Conservation (phyloP, 192 early-diverging fungal genomes). For the Mortierella alpina region DNA sequence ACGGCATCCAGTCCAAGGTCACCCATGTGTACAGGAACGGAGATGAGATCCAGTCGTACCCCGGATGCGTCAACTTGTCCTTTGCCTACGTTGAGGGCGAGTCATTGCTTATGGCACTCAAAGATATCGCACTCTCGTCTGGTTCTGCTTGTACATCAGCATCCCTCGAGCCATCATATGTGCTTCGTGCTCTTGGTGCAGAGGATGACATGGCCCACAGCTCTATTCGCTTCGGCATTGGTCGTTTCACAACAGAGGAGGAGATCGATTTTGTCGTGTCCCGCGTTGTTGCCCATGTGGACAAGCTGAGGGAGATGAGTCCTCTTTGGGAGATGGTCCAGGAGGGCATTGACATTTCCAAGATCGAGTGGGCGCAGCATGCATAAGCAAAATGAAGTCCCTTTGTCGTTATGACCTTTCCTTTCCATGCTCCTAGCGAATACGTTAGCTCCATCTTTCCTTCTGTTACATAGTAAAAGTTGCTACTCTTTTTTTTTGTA, state of each 20-base stretch:
- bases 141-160: slow-evolving; percentile 97
- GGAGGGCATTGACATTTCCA: slow-evolving; percentile 52
- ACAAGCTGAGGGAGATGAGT: slow-evolving; percentile 92
- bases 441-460: too few relatives aligned
- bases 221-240: slow-evolving; percentile 95
- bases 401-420: not conserved
- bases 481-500: too few relatives aligned
- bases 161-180: slow-evolving; percentile 95
- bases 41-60: slow-evolving; percentile 80
- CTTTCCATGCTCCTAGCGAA: too few relatives aligned
- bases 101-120: slow-evolving; percentile 96
- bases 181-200: slow-evolving; percentile 95
- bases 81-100: slow-evolving; percentile 98
- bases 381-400: slow-evolving; percentile 23
- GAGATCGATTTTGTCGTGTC: slow-evolving; percentile 93
- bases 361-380: slow-evolving; percentile 54
- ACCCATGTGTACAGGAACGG: slow-evolving; percentile 92
- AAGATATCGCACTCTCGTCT: slow-evolving; percentile 95
- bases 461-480: too few relatives aligned
- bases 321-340: slow-evolving; percentile 97
- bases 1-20: slow-evolving; percentile 82
- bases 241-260: slow-evolving; percentile 94
- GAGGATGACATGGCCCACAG: slow-evolving; percentile 97
- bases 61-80: slow-evolving; percentile 95
- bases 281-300: slow-evolving; percentile 84